phyloP scores from a whole-genome alignment of 1,284 basidiomycete genomes.

The Cutaneotrichosporon dermatis region DNA sequence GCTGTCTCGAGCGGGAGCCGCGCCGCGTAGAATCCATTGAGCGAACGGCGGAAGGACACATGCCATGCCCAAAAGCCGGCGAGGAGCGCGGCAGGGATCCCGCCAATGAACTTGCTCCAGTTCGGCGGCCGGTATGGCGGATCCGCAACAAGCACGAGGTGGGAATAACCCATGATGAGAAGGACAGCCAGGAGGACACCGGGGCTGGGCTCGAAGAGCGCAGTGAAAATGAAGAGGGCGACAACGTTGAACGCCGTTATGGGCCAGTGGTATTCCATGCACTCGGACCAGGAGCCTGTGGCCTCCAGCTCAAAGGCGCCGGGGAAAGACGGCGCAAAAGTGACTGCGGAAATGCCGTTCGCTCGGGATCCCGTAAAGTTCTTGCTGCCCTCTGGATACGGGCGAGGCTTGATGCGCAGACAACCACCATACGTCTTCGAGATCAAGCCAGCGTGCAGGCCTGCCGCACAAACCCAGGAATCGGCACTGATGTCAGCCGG shows the following conservation, averaged over 20 bases:
- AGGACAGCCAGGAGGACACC: constrained; percentile 27
- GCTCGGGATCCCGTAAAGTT: constrained; percentile 20
- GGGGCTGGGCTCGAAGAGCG: constrained; percentile 31
- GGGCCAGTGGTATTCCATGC: constrained; percentile 39
- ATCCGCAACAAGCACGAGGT: constrained; percentile 35
- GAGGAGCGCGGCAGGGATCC: constrained; percentile 28
- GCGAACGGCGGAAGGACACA: constrained; percentile 29
- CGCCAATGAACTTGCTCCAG: constrained; percentile 32
- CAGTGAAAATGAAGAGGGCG: constrained; percentile 31
- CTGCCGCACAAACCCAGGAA: constrained; percentile 43
- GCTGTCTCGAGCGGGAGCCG: constrained; percentile 33
- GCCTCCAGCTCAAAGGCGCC: constrained; percentile 29
- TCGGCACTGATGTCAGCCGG: constrained; percentile 32
- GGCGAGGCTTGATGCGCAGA: constrained; percentile 25
- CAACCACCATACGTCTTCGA: constrained; percentile 35
- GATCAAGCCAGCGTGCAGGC: constrained; percentile 32
- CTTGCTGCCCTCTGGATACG: constrained; percentile 18
- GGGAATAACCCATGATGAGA: constrained; percentile 34
- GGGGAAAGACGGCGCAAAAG: constrained; percentile 32
- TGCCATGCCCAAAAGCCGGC: constrained; percentile 40
- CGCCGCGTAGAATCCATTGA: constrained; percentile 27
- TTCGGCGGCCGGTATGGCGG: constrained; percentile 28
- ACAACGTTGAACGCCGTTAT: constrained; percentile 37
- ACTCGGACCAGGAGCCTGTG: constrained; percentile 10
- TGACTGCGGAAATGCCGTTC: constrained; percentile 23